Evolutionary conservation across 345 rosid genomes (phyloP).

Genomic region (Hibiscus trionum): DNA sequence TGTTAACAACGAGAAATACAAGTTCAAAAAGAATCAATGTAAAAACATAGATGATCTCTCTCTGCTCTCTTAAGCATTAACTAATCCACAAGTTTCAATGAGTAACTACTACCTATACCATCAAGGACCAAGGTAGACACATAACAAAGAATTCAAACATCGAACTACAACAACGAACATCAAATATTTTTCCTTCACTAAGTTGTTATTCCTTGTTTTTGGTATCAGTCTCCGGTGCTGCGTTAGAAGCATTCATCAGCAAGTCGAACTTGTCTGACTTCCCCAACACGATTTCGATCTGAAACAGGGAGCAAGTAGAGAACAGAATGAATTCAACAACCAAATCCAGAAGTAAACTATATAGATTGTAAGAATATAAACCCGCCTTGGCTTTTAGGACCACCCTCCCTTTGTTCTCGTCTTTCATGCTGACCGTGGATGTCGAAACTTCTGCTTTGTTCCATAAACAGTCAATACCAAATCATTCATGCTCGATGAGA

Average conservation of each 20-base stretch:
- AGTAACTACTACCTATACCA: background rate
- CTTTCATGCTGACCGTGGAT: slow-evolving; percentile 82
- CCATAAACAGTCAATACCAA: background rate
- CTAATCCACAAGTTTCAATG: background rate
- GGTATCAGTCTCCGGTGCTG: slow-evolving; percentile 14
- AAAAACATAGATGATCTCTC: background rate
- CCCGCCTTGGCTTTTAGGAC: slow-evolving; percentile 85
- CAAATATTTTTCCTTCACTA: background rate
- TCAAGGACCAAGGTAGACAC: background rate
- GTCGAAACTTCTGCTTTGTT: slow-evolving; percentile 60
- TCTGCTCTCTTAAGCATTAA: background rate
- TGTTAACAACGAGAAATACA: slow-evolving; percentile 1
- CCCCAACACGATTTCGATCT: slow-evolving; percentile 76
- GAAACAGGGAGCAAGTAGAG: background rate
- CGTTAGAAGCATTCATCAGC: slow-evolving; percentile 39
- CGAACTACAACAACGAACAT: slow-evolving; percentile 18
- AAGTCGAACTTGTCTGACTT: slow-evolving; percentile 68
- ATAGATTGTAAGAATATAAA: background rate
- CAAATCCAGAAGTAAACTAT: background rate
- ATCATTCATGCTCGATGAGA: background rate
- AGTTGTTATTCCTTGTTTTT: slow-evolving; percentile 28
- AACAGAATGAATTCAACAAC: background rate
- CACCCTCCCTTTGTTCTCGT: slow-evolving; percentile 64
- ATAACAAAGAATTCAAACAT: background rate
- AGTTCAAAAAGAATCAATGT: background rate